These are phyloP conservation scores for Emergomyces africanus DNA, from an alignment of 2,329 filamentous ascomycete species.

Conservation along the genomic window DNA sequence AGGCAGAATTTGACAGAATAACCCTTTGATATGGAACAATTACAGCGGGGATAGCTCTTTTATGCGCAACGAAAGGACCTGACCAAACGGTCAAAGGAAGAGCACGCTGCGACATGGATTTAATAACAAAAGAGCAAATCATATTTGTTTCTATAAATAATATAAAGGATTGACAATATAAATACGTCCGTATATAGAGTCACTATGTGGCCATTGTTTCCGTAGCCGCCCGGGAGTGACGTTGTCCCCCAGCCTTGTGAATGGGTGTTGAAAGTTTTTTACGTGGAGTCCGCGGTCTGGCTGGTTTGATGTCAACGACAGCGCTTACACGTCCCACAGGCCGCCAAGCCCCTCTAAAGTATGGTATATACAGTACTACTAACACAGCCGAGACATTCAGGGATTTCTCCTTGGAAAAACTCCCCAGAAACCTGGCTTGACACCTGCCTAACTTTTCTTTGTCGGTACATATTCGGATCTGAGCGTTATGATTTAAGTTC, in stretches of 20 bases:
- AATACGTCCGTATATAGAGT: background rate
- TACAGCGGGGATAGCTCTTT: background rate
- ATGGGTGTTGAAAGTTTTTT: background rate
- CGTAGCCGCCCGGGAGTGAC: background rate
- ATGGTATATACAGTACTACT: too few species aligned
- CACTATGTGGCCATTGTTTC: background rate
- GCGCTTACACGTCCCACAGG: background rate
- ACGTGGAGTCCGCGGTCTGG: background rate
- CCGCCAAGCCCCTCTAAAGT: background rate
- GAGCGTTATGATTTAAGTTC: background rate
- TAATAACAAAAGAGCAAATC: background rate
- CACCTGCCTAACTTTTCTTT: background rate
- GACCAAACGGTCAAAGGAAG: background rate
- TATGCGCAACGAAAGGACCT: background rate
- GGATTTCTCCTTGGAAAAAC: background rate
- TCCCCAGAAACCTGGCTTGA: background rate
- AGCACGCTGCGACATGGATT: background rate
- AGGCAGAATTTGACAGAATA: background rate
- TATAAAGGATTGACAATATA: background rate
- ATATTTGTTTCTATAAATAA: conserved; percentile 1
- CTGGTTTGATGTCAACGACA: background rate
- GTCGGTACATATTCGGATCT: background rate
- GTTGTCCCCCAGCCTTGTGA: background rate
- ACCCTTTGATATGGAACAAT: background rate
- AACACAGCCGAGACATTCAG: background rate